Percentiles rank a stretch among this genome's conserved stretches.
Conservation (phyloP, 1,139 yeast species). For the Wickerhamomyces sp. region DNA sequence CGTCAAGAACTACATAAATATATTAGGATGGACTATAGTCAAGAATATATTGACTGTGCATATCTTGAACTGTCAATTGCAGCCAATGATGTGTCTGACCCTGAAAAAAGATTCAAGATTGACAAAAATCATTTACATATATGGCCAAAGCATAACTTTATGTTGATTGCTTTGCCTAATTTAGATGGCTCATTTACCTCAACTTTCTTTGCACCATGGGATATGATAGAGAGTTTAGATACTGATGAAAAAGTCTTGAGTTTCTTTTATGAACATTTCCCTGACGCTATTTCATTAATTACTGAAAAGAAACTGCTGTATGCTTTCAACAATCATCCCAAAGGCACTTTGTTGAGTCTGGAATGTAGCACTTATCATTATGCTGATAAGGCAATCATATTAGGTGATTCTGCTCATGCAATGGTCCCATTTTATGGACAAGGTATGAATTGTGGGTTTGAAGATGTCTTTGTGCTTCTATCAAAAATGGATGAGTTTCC, state of each 20-base stretch:
- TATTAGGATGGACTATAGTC: conserved; percentile 65
- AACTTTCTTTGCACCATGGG: conserved; percentile 84
- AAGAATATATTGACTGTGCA: conserved; percentile 79
- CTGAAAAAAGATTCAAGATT: conserved; percentile 35
- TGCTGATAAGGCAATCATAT: conserved; percentile 56
- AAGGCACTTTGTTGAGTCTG: conserved; percentile 70
- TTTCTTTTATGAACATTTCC: conserved; percentile 61
- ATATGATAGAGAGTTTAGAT: conserved; percentile 50
- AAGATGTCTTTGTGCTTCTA: conserved; percentile 72
- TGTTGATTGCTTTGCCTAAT: conserved; percentile 89
- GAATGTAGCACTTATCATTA: conserved; percentile 66
- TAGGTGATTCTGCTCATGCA: conserved; percentile 94
- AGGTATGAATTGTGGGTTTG: conserved; percentile 96
- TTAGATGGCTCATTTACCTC: conserved; percentile 83
- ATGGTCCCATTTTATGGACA: conserved; percentile 98
- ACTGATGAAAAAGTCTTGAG: conserved; percentile 38
- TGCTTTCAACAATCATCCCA: conserved; percentile 59
- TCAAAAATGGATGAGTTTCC: conserved; percentile 42
- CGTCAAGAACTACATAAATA: conserved; percentile 65
- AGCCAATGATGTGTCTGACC: conserved; percentile 31
- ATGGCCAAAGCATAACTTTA: conserved; percentile 85
- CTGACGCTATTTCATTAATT: conserved; percentile 68
- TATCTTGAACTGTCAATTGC: conserved; percentile 79
- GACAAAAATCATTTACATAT: conserved; percentile 82
- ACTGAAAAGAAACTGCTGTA: conserved; percentile 50